Evolutionary conservation across 129 eudicot species (phyloP).

Genomic region (Daucus carota): DNA sequence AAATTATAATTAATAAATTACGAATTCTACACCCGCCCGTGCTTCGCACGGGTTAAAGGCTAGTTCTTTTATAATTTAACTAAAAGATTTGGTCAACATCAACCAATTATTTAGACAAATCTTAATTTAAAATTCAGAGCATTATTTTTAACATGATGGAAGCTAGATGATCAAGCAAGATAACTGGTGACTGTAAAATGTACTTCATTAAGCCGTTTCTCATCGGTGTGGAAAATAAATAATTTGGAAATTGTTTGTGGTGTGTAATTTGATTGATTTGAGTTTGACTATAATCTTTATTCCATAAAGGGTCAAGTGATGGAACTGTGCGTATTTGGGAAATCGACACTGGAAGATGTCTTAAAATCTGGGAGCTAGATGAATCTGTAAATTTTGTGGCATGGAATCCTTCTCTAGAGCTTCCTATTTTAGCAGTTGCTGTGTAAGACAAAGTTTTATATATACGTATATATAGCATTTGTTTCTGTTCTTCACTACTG

Average conservation of each 20-base stretch:
- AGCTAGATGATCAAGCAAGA: background rate
- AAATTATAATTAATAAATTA: too few relatives aligned
- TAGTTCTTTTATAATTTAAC: too few relatives aligned
- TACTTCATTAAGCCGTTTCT: background rate
- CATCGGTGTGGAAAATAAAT: background rate
- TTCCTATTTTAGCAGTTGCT: constrained; percentile 75
- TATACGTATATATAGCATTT: background rate
- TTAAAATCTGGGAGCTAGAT: constrained; percentile 71
- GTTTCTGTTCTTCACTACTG: background rate
- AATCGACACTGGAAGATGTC: constrained; percentile 87
- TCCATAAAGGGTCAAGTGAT: constrained; percentile 65
- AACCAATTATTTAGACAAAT: too few relatives aligned
- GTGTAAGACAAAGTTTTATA: constrained; percentile 33
- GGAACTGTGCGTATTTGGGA: constrained; percentile 90
- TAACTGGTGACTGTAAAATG: background rate
- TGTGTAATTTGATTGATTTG: background rate
- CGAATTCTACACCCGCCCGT: too few relatives aligned
- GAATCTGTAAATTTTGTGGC: constrained; percentile 65
- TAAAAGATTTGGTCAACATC: too few relatives aligned
- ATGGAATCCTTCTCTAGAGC: constrained; percentile 86
- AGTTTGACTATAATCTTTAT: background rate
- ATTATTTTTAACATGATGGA: too few relatives aligned
- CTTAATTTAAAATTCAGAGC: too few relatives aligned
- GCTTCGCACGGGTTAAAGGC: too few relatives aligned
- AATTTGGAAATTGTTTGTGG: background rate